phyloP scores from a whole-genome alignment of 2,329 filamentous ascomycete species.

The Claviceps humidiphila region DNA sequence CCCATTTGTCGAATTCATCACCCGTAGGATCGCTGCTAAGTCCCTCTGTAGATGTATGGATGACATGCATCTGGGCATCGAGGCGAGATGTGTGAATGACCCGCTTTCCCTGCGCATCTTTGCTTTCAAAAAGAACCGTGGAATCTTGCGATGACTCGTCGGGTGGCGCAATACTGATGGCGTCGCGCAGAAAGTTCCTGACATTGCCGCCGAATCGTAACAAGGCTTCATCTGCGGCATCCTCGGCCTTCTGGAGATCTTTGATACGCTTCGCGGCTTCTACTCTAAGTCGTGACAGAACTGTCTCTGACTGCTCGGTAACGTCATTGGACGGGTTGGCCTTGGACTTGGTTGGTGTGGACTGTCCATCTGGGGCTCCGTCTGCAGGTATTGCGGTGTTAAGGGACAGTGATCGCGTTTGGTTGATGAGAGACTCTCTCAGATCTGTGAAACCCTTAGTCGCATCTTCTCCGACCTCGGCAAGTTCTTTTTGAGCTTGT shows the following conservation, averaged over 20 bases:
- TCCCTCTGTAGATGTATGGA: conserved; percentile 72
- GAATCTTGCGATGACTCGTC: conserved; percentile 37
- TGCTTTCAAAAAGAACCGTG: conserved; percentile 81
- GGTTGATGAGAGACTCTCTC: conserved; percentile 52
- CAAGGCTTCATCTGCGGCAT: conserved; percentile 90
- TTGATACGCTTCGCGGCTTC: conserved; percentile 76
- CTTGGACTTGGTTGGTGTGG: conserved; percentile 32
- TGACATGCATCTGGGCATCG: conserved; percentile 89
- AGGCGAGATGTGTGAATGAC: conserved; percentile 91
- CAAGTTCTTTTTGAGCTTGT: conserved; percentile 75
- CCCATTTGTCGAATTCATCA: conserved; percentile 63
- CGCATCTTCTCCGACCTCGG: conserved; percentile 66
- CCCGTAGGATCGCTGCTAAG: conserved; percentile 72
- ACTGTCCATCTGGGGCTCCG: conserved; percentile 21
- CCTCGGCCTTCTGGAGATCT: conserved; percentile 83
- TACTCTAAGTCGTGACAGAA: conserved; percentile 61
- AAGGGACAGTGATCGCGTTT: conserved; percentile 62
- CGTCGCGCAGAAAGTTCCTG: conserved; percentile 78
- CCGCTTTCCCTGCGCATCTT: conserved; percentile 76
- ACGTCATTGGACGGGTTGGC: conserved; percentile 29
- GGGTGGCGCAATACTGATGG: conserved; percentile 75
- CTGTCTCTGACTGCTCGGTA: conserved; percentile 39
- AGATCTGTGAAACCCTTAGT: conserved; percentile 66
- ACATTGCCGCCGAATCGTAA: conserved; percentile 85
- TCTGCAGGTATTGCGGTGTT: conserved; percentile 26